phyloP scores from a whole-genome alignment of 2,329 filamentous ascomycete species.

The Grosmannia clavigera region DNA sequence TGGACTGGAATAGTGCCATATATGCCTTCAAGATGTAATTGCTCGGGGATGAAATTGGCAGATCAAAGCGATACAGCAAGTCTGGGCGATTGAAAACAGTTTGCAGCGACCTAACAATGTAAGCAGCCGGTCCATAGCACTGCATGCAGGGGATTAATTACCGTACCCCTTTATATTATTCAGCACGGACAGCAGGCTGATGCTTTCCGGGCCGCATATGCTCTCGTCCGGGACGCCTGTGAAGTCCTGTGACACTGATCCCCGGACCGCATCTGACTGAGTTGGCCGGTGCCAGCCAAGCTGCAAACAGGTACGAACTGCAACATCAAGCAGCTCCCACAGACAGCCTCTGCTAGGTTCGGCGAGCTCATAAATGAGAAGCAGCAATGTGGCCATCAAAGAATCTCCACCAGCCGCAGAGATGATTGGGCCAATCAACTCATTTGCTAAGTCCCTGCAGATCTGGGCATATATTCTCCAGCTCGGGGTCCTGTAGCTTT shows the following conservation, averaged over 20 bases:
- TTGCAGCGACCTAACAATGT: neutral
- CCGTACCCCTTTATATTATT: neutral
- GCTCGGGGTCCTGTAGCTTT: neutral
- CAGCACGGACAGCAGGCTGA: neutral
- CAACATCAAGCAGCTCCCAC: constrained; percentile 4
- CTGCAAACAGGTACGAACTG: constrained; percentile 1
- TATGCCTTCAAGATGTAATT: neutral
- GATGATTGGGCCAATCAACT: neutral
- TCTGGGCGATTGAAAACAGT: constrained; percentile 1
- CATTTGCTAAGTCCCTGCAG: constrained; percentile 1
- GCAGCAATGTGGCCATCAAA: neutral
- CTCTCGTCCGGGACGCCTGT: neutral
- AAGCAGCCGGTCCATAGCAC: neutral
- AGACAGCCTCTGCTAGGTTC: constrained; percentile 1
- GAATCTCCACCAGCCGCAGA: neutral
- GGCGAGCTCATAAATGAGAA: constrained; percentile 2
- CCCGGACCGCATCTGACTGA: neutral
- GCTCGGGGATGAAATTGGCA: neutral
- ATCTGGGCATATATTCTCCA: neutral
- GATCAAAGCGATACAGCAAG: neutral
- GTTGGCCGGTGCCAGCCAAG: constrained; percentile 1
- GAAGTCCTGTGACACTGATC: neutral
- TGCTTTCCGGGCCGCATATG: neutral
- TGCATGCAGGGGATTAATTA: neutral
- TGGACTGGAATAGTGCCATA: neutral